Evolutionary conservation across 176 grass and related monocot genomes (phyloP).

Genomic region (Avena insularis): DNA sequence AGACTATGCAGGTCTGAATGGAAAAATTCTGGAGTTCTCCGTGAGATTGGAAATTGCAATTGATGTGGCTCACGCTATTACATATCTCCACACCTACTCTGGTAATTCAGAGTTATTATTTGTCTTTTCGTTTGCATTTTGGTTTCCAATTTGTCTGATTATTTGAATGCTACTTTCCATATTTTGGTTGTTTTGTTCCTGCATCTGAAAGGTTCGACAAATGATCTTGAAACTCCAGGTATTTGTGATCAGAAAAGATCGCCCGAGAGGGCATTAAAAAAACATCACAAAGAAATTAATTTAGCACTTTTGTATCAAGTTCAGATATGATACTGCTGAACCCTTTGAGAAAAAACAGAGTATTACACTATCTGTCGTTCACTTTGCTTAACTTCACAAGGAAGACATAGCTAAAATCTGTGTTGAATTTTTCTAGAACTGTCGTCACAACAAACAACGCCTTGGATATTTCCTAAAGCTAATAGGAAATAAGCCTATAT

Average conservation of each 20-base stretch:
- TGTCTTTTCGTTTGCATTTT: not conserved
- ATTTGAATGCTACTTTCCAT: not conserved
- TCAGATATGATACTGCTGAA: not conserved
- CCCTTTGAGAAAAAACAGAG: not conserved
- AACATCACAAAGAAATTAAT: not conserved
- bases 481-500: not conserved
- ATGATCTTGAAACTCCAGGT: not conserved
- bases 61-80: slow-evolving; percentile 96
- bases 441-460: not conserved
- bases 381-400: slow-evolving; percentile 12
- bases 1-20: slow-evolving; percentile 61
- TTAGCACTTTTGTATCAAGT: not conserved
- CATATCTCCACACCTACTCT: slow-evolving; percentile 97
- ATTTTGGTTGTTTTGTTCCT: slow-evolving; percentile 8
- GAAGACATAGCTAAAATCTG: not conserved
- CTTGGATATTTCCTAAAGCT: not conserved
- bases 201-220: not conserved
- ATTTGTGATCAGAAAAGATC: slow-evolving; percentile 16
- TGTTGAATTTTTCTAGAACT: not conserved
- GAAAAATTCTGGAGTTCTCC: slow-evolving; percentile 64
- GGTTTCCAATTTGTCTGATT: not conserved
- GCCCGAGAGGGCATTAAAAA: not conserved
- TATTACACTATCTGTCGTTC: not conserved
- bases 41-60: slow-evolving; percentile 78
- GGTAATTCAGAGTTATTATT: slow-evolving; percentile 41